Percentiles rank a stretch among this genome's conserved stretches.
phyloP scores from a whole-genome alignment of 768 basidiomycete genomes.

The Rhodotorula diobovata region DNA sequence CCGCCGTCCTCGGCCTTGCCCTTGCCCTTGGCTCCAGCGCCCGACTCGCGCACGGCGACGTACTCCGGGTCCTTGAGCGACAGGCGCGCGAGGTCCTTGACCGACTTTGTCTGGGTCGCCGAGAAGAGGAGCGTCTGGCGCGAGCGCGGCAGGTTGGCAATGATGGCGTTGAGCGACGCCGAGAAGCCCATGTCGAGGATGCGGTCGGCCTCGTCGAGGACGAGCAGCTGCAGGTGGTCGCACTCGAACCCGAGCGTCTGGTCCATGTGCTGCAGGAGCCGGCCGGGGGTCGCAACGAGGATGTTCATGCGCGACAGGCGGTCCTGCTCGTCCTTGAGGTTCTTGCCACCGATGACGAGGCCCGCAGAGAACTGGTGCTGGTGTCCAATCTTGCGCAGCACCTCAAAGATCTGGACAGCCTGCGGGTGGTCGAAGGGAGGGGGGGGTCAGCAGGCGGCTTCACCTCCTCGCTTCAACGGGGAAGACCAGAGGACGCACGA shows the following conservation, averaged over 20 bases:
- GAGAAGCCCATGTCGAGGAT: conserved; percentile 96
- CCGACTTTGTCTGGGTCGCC: conserved; percentile 88
- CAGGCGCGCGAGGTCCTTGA: conserved; percentile 80
- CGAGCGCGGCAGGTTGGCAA: conserved; percentile 82
- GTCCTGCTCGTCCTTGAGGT: conserved; percentile 80
- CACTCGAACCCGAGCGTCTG: conserved; percentile 93
- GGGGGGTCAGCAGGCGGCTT: not conserved
- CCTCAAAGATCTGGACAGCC: conserved; percentile 98
- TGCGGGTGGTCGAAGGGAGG: conserved; percentile 43
- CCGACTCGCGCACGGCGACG: conserved; percentile 58
- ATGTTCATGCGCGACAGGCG: conserved; percentile 92
- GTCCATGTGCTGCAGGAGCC: conserved; percentile 95
- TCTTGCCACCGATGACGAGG: conserved; percentile 93
- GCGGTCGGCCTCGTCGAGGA: conserved; percentile 94
- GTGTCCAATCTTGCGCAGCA: conserved; percentile 84
- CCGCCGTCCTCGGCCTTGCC: conserved; percentile 19
- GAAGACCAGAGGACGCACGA: too few species aligned
- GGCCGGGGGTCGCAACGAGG: conserved; percentile 92
- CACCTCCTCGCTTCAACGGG: not conserved
- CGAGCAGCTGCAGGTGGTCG: conserved; percentile 83
- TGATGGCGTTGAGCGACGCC: conserved; percentile 77
- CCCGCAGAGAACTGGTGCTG: conserved; percentile 90
- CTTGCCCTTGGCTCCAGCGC: conserved; percentile 4
- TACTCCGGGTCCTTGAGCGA: conserved; percentile 76
- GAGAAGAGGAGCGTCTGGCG: conserved; percentile 96